Conservation (phyloP, 768 basidiomycete genomes). For the Mycena galopus region DNA sequence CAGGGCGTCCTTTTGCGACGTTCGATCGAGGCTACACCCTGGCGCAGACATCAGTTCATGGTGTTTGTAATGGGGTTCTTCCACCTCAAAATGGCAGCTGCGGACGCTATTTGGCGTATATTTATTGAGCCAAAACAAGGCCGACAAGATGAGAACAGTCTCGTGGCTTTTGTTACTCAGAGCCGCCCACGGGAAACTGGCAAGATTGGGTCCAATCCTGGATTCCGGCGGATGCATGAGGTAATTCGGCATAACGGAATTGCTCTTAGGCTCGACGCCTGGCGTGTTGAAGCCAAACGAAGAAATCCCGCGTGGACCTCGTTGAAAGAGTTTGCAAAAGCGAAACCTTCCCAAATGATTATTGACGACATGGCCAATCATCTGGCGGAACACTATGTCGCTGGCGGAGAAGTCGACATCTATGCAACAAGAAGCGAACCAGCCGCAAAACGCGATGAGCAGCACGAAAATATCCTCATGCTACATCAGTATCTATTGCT, state of each 20-base stretch:
- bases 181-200: conserved; percentile 40
- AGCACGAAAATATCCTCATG: conserved; percentile 44
- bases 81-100: conserved; percentile 46
- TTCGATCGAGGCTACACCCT: conserved; percentile 36
- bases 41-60: conserved; percentile 36
- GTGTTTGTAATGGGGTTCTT: conserved; percentile 43
- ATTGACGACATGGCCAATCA: conserved; percentile 36
- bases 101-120: conserved; percentile 41
- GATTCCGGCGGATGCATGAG: too few relatives aligned
- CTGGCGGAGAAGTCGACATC: conserved; percentile 18
- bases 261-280: conserved; percentile 40
- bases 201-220: conserved; percentile 38
- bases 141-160: conserved; percentile 31
- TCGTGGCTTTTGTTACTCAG: conserved; percentile 34
- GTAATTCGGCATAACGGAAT: conserved; percentile 38
- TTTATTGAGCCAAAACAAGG: conserved; percentile 35
- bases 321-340: conserved; percentile 39
- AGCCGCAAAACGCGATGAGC: conserved; percentile 35
- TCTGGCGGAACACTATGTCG: conserved; percentile 33
- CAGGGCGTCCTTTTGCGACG: conserved; percentile 16
- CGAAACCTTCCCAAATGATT: conserved; percentile 34
- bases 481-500: conserved; percentile 46
- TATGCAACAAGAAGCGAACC: neutral
- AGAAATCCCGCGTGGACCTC: neutral
- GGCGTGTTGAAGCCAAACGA: conserved; percentile 37